Conservation (phyloP, 306 rosid genomes). For the Casuarina equisetifolia region DNA sequence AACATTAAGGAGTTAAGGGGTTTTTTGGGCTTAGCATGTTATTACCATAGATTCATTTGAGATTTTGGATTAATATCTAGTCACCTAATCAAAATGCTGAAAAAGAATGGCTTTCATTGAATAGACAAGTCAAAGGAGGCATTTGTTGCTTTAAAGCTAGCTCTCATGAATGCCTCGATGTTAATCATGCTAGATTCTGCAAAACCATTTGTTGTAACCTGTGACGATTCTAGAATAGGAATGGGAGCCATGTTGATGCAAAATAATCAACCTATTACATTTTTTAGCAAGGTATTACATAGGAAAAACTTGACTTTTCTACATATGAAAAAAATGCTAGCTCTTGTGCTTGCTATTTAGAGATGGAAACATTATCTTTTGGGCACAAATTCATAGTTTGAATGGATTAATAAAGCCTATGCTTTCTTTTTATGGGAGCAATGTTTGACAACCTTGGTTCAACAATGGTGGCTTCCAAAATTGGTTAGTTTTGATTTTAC, state of each 20-base stretch:
- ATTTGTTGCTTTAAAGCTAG: too few relatives aligned
- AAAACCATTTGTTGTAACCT: neutral
- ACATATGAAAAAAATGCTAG: neutral
- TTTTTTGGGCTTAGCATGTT: too few relatives aligned
- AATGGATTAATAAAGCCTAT: neutral
- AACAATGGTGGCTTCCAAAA: too few relatives aligned
- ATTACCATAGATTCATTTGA: too few relatives aligned
- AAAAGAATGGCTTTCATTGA: too few relatives aligned
- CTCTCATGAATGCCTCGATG: neutral
- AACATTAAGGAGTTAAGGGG: too few relatives aligned
- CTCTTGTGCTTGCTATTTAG: neutral
- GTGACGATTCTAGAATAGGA: neutral
- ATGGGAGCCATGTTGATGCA: neutral
- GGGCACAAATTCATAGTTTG: too few relatives aligned
- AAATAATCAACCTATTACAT: neutral
- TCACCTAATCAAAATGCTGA: too few relatives aligned
- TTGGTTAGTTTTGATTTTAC: too few relatives aligned
- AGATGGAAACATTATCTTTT: neutral
- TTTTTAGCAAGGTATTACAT: neutral
- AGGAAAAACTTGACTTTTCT: neutral
- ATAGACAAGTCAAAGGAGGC: too few relatives aligned
- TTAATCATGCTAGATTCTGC: neutral
- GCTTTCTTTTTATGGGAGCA: neutral
- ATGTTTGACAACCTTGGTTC: too few relatives aligned
- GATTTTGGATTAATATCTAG: too few relatives aligned